These are phyloP conservation scores for Boletus calvinii DNA, from an alignment of 1,284 basidiomycete genomes.

Conservation along the genomic window DNA sequence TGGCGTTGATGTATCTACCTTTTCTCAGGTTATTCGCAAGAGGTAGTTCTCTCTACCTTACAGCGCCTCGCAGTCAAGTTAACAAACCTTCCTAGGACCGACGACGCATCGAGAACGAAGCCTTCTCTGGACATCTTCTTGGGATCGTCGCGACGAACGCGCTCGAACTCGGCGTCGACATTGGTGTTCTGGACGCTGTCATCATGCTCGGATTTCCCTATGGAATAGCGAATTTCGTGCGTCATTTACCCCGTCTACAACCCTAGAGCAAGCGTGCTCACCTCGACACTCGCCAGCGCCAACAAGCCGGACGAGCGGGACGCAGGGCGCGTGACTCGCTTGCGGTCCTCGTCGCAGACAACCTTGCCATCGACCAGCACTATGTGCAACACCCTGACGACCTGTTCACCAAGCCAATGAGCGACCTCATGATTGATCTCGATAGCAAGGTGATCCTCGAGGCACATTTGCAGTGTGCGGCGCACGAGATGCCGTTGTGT, in stretches of 20 bases:
- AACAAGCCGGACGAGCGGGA: slow-evolving; percentile 89
- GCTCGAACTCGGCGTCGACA: slow-evolving; percentile 89
- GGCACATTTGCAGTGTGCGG: slow-evolving; percentile 87
- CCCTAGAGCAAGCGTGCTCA: background rate
- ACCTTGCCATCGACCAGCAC: slow-evolving; percentile 74
- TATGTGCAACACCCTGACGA: slow-evolving; percentile 74
- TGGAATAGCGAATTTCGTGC: slow-evolving; percentile 73
- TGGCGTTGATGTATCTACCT: background rate
- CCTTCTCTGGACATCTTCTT: slow-evolving; percentile 79
- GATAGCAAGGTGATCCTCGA: slow-evolving; percentile 78
- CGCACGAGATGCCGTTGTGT: slow-evolving; percentile 81
- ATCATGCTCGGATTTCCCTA: slow-evolving; percentile 88
- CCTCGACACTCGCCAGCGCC: slow-evolving; percentile 48
- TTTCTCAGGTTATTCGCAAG: slow-evolving; percentile 53
- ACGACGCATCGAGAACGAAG: slow-evolving; percentile 81
- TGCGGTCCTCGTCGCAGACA: slow-evolving; percentile 75
- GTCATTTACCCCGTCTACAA: slow-evolving; percentile 21
- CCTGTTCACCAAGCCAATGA: slow-evolving; percentile 61
- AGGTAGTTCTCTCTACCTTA: slow-evolving; percentile 37
- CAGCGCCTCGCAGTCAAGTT: background rate
- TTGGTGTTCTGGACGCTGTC: slow-evolving; percentile 85
- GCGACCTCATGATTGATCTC: slow-evolving; percentile 71
- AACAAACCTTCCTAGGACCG: slow-evolving; percentile 57
- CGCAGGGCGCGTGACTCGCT: slow-evolving; percentile 81
- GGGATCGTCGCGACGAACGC: slow-evolving; percentile 92